Evolutionary conservation across 768 basidiomycete genomes (phyloP).

Genomic region (Boletus tomentosulus): DNA sequence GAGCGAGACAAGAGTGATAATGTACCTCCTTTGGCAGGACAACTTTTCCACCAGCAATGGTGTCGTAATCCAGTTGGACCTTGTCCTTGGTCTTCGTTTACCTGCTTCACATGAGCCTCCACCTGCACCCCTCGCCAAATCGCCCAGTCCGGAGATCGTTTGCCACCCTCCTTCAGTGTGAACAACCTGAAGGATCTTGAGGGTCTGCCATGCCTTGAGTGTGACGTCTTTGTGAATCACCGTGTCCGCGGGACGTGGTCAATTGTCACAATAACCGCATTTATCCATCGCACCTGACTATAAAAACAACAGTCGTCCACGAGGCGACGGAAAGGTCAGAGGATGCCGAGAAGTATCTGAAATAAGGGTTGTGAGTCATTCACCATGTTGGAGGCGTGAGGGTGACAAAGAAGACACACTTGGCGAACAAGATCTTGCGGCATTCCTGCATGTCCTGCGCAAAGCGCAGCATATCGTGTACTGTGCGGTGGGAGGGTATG

Average conservation of each 20-base stretch:
- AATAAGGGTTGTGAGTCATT: constrained; percentile 7
- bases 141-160: constrained; percentile 64
- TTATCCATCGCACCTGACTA: constrained; percentile 54
- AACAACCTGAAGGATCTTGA: constrained; percentile 56
- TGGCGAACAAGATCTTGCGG: constrained; percentile 80
- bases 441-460: constrained; percentile 75
- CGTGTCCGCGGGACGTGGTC: constrained; percentile 52
- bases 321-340: constrained; percentile 67
- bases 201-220: constrained; percentile 70
- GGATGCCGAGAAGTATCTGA: constrained; percentile 78
- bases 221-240: constrained; percentile 65
- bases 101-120: constrained; percentile 48
- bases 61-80: constrained; percentile 52
- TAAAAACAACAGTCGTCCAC: constrained; percentile 70
- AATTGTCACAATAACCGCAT: constrained; percentile 96
- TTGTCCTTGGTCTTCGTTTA: constrained; percentile 42
- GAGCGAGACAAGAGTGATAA: constrained; percentile 6
- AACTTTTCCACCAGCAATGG: constrained; percentile 63
- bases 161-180: constrained; percentile 47
- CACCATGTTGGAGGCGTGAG: neutral
- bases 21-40: constrained; percentile 62
- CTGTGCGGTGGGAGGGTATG: constrained; percentile 35
- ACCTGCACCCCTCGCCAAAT: constrained; percentile 61
- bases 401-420: constrained; percentile 41
- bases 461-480: constrained; percentile 76